Percentiles rank a stretch among this genome's conserved stretches.
These are phyloP conservation scores for Tremella fuciformis DNA, from an alignment of 768 basidiomycete genomes.

Conservation along the genomic window DNA sequence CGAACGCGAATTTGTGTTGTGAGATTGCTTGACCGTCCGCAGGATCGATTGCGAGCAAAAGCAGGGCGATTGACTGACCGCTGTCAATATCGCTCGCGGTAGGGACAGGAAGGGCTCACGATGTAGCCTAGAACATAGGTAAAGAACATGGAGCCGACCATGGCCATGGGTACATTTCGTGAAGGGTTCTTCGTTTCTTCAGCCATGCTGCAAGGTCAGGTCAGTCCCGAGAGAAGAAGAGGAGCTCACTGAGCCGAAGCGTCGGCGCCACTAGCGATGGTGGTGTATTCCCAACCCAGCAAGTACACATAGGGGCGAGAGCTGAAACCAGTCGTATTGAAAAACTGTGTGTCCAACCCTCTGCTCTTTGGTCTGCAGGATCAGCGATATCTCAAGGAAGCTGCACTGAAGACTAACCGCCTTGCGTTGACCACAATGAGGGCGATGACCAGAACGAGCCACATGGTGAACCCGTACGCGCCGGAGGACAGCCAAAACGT, in stretches of 20 bases:
- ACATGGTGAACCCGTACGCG: constrained; percentile 40
- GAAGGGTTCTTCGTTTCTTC: constrained; percentile 54
- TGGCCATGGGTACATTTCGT: constrained; percentile 53
- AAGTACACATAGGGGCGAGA: constrained; percentile 52
- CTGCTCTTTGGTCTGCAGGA: not conserved
- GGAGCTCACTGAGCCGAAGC: constrained; percentile 51
- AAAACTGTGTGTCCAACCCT: constrained; percentile 15
- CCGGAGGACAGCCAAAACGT: constrained; percentile 45
- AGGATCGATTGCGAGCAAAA: constrained; percentile 43
- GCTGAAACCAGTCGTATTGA: constrained; percentile 40
- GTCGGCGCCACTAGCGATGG: constrained; percentile 53
- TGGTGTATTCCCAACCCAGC: constrained; percentile 52
- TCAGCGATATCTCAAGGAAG: not conserved
- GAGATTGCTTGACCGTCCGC: constrained; percentile 15
- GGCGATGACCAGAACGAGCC: constrained; percentile 41
- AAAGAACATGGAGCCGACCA: constrained; percentile 39
- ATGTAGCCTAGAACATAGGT: constrained; percentile 53
- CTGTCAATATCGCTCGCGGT: not conserved
- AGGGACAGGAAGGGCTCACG: constrained; percentile 25
- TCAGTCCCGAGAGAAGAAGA: not conserved
- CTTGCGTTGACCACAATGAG: constrained; percentile 21
- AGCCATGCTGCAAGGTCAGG: constrained; percentile 42
- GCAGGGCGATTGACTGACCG: constrained; percentile 46
- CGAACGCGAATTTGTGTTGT: constrained; percentile 41
- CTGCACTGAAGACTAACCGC: constrained; percentile 14